Evolutionary conservation across 768 basidiomycete species (phyloP), one percentile per base, ranked within the genome.

Genomic region (Candolleomyces eurysporus): DNA sequence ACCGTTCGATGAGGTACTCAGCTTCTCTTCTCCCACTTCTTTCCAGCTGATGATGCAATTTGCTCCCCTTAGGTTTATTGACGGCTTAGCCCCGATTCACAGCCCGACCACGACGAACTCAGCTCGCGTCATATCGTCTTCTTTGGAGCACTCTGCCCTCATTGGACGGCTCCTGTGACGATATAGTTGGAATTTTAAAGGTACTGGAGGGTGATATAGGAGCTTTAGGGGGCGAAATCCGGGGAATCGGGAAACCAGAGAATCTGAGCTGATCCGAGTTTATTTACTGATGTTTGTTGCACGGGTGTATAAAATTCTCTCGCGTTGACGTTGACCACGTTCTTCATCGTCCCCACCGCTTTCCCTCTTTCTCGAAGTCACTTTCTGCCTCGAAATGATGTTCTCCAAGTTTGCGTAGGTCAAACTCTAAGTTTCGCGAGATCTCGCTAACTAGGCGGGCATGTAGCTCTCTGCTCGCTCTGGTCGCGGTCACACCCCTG

Each of bases 1-100:
- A 64, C 96, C 97, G 9, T 99, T 98, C 72, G 97, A 99, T 72
- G 96, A 98, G 89, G 94, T 93, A 67, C 26, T 53, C 42, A 63
- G 57, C n/a, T 5, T 21, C 56, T 16, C 50, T 14, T 16, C 52
- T 39, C 57, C 26, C 10, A 16, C 3, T 32, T 52, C 51, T 26
- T 13, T 52, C 22, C 51, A 55, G 30, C 57, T 60, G 46, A 26
- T 54, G n/a, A 54, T 48, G 36, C 10, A 16, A 9, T 9, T 54
- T 42, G 31, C 52, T 31, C 26, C 57, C 45, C 19, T 3, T 42
- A 66, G 66, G 62, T 67, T 49, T 67, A 67, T 61, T 67, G 51
- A 58, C 30, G 19, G 30, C 32, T 39, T 39, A 54, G 54, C 21
- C 8, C 52, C 52, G 36, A 39, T 30, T 21, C 26, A 11, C 26